Conservation (phyloP, 2,329 filamentous ascomycete genomes). For the Exserohilum turcica region DNA sequence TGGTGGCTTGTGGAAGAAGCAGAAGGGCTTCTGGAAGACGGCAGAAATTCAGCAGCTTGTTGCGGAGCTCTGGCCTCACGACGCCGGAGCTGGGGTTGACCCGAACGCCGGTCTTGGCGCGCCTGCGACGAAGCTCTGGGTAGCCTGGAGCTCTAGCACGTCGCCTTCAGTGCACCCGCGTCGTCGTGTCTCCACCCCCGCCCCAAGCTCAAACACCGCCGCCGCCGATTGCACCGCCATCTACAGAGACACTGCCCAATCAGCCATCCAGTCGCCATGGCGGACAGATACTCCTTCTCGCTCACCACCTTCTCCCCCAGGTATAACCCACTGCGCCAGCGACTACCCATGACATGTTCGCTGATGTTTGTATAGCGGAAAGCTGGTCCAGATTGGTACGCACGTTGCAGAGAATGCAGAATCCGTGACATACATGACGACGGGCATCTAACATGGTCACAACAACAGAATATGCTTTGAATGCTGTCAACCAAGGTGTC, state of each 20-base stretch:
- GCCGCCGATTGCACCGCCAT: conserved; percentile 2
- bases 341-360: conserved; percentile 38
- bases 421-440: not conserved
- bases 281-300: conserved; percentile 98
- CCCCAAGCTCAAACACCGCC: conserved; percentile 5
- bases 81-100: conserved; percentile 16
- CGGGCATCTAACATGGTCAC: conserved; percentile 20
- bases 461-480: conserved; percentile 89
- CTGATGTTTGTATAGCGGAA: conserved; percentile 73
- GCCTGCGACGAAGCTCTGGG: conserved; percentile 25
- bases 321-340: conserved; percentile 56
- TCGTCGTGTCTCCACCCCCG: conserved; percentile 16
- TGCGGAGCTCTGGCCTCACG: conserved; percentile 5
- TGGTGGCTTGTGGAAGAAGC: conserved; percentile 16
- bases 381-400: conserved; percentile 97
- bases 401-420: not conserved
- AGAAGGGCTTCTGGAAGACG: conserved; percentile 23
- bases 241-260: not conserved
- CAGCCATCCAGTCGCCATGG: conserved; percentile 64
- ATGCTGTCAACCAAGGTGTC: conserved; percentile 98
- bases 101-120: conserved; percentile 26
- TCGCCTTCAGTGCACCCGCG: conserved; percentile 24
- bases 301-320: conserved; percentile 99
- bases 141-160: conserved; percentile 44
- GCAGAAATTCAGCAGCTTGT: conserved; percentile 15